phyloP scores from a whole-genome alignment of 306 rosid species.

The Castanea mollissima region DNA sequence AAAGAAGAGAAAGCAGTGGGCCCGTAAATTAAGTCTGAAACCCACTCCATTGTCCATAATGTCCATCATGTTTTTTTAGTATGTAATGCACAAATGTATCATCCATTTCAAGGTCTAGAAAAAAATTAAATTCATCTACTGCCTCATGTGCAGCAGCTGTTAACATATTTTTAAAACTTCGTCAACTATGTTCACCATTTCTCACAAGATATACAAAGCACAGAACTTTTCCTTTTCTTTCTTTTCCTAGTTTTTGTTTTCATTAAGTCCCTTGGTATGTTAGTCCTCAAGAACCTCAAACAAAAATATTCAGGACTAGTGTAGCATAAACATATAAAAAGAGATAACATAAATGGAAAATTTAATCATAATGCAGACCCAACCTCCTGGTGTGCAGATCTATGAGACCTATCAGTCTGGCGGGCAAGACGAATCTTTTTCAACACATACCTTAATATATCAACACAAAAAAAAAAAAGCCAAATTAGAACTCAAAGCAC shows the following conservation, averaged over 20 bases:
- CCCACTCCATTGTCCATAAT: too few relatives aligned
- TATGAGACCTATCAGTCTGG: conserved; percentile 85
- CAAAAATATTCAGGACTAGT: not conserved
- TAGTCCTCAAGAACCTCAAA: not conserved
- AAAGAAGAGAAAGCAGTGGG: too few relatives aligned
- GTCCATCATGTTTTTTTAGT: not conserved
- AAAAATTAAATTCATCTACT: not conserved
- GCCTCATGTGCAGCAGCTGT: not conserved
- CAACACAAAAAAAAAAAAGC: not conserved
- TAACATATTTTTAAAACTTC: not conserved
- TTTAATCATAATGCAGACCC: conserved; percentile 18
- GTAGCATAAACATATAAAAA: not conserved
- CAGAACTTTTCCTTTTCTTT: not conserved
- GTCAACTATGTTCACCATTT: not conserved
- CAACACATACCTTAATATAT: conserved; percentile 72
- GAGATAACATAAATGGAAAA: conserved; percentile 7
- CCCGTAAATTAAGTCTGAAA: too few relatives aligned
- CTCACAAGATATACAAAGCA: not conserved
- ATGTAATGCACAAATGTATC: not conserved
- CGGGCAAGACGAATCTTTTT: conserved; percentile 98
- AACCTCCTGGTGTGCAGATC: conserved; percentile 99
- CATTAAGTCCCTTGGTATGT: not conserved
- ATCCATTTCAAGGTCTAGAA: conserved; percentile 1
- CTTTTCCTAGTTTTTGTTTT: not conserved
- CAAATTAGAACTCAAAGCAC: conserved; percentile 3